Percentiles rank a stretch among this genome's conserved stretches.
Evolutionary conservation across 75 land plant species (phyloP).

Genomic region (Selaginella tamariscina): DNA sequence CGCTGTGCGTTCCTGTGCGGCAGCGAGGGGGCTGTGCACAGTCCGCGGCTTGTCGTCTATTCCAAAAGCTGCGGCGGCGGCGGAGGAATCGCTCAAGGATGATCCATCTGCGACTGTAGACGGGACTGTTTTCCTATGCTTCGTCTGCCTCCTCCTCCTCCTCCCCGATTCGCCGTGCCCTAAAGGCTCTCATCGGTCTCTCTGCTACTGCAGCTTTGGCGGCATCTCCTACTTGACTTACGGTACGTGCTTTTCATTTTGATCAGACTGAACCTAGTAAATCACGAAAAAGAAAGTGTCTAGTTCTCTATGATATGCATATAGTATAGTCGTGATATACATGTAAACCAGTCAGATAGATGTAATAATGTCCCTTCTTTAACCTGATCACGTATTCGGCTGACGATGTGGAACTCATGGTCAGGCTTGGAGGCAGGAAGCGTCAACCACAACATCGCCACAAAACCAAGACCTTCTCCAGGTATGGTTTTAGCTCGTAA

Average conservation of each 20-base stretch:
- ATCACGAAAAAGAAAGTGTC: neutral
- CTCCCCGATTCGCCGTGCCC: too few species aligned
- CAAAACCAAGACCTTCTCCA: neutral
- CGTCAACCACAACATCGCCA: neutral
- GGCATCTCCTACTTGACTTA: constrained; percentile 21
- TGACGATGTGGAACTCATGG: neutral
- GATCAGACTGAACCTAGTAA: neutral
- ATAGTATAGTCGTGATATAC: constrained; percentile 10
- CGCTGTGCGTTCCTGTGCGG: neutral
- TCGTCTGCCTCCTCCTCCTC: too few species aligned
- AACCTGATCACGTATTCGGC: constrained; percentile 24
- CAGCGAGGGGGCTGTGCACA: neutral
- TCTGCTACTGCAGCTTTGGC: constrained; percentile 17
- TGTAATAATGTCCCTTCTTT: neutral
- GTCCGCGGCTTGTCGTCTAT: constrained; percentile 1
- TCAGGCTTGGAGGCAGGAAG: neutral
- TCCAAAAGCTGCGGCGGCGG: too few species aligned
- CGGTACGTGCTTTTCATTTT: constrained; percentile 6
- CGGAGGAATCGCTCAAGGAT: neutral
- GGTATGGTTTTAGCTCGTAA: too few species aligned
- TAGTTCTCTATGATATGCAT: neutral
- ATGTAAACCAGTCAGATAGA: neutral
- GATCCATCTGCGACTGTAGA: neutral
- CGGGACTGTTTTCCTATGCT: too few species aligned
- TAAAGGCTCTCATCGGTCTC: constrained; percentile 16